Evolutionary conservation across 192 early-diverging fungal species (phyloP).

Genomic region (Coemansia sp.): DNA sequence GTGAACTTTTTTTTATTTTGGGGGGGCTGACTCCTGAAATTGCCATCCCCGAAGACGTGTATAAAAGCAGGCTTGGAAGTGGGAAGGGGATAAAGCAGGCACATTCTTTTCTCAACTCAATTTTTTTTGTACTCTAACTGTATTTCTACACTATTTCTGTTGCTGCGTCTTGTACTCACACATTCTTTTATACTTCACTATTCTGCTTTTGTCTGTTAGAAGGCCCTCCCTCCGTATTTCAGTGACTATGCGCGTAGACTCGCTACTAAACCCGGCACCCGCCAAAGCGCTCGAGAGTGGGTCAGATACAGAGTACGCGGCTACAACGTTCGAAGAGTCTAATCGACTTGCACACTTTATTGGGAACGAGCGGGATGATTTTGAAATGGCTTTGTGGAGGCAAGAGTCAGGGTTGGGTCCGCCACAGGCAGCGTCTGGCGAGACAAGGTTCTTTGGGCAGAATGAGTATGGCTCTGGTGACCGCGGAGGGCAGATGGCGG

Average conservation of each 20-base stretch:
- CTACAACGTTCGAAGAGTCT: background rate
- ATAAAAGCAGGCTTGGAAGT: background rate
- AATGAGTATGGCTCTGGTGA: background rate
- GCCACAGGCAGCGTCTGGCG: background rate
- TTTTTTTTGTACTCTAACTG: constrained; percentile 3
- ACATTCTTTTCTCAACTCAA: background rate
- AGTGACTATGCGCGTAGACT: constrained; percentile 14
- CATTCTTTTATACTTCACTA: background rate
- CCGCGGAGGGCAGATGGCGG: background rate
- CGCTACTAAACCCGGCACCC: constrained; percentile 18
- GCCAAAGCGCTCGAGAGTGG: background rate
- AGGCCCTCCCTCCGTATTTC: background rate
- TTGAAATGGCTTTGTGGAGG: constrained; percentile 30
- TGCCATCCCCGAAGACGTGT: background rate
- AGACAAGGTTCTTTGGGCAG: background rate
- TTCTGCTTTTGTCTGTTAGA: background rate
- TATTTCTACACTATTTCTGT: background rate
- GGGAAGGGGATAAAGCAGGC: background rate
- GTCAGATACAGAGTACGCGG: background rate
- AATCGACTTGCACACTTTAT: background rate
- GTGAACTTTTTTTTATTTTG: background rate
- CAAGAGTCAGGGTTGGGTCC: constrained; percentile 36
- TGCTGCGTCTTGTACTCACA: background rate
- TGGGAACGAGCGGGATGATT: constrained; percentile 13
- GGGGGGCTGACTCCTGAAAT: background rate